These are phyloP conservation scores for Forsythia viridissima DNA, from an alignment of 257 asterid genomes.

Conservation along the genomic window DNA sequence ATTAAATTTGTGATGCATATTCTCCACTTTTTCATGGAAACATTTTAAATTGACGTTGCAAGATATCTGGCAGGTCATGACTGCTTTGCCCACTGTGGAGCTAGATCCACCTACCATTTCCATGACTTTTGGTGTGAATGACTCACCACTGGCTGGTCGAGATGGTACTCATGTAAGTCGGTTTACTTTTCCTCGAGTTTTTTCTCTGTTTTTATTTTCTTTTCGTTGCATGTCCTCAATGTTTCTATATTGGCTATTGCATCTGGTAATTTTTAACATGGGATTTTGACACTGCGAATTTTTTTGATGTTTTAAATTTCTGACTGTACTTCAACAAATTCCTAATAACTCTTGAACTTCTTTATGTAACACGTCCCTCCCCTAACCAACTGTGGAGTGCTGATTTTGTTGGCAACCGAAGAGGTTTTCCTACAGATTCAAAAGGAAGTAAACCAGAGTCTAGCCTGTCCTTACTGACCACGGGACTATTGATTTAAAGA, in stretches of 20 bases:
- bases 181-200: neutral
- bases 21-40: slow-evolving; percentile 18
- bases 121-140: slow-evolving; percentile 98
- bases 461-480: neutral
- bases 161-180: slow-evolving; percentile 88
- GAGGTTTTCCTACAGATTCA: neutral
- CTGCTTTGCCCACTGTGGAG: slow-evolving; percentile 86
- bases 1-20: slow-evolving; percentile 1
- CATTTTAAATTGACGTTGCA: slow-evolving; percentile 23
- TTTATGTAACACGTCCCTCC: neutral
- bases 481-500: neutral
- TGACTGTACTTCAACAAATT: neutral
- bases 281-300: neutral
- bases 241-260: slow-evolving; percentile 5
- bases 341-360: neutral
- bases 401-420: neutral
- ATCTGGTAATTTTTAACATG: neutral
- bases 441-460: neutral
- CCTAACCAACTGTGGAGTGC: neutral
- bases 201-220: neutral
- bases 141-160: slow-evolving; percentile 97
- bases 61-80: slow-evolving; percentile 60
- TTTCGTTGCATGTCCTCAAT: slow-evolving; percentile 10
- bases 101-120: slow-evolving; percentile 99
- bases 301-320: neutral